Evolutionary conservation across 2,329 filamentous ascomycete genomes (phyloP).

Genomic region (Trichoderma afroharzianum): DNA sequence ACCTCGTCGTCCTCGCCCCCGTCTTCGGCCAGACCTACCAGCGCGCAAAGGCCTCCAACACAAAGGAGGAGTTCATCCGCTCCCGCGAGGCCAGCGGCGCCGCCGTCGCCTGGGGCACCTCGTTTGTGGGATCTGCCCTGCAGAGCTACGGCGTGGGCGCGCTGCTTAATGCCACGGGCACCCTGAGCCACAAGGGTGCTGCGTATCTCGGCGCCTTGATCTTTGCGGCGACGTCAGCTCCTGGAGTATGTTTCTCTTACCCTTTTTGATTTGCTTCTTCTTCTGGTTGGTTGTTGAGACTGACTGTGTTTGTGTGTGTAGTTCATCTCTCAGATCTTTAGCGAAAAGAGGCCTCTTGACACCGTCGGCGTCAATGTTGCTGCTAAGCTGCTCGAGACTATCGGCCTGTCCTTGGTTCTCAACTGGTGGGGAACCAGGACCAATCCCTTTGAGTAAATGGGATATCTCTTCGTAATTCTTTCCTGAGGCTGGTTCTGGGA

Average conservation of each 20-base stretch:
- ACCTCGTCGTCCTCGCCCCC: conserved; percentile 81
- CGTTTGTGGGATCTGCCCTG: conserved; percentile 80
- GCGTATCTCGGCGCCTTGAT: conserved; percentile 88
- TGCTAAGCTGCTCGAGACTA: conserved; percentile 85
- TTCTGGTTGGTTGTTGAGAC: neutral
- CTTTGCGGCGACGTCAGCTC: conserved; percentile 87
- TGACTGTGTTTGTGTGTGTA: conserved; percentile 33
- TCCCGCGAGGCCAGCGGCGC: conserved; percentile 89
- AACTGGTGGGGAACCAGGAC: conserved; percentile 98
- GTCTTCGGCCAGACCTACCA: conserved; percentile 94
- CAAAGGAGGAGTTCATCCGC: conserved; percentile 92
- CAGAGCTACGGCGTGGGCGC: conserved; percentile 89
- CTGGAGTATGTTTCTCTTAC: conserved; percentile 58
- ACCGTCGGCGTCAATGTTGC: conserved; percentile 81
- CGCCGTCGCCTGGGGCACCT: conserved; percentile 85
- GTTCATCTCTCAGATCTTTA: conserved; percentile 82
- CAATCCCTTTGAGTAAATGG: conserved; percentile 77
- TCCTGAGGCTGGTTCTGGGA: neutral
- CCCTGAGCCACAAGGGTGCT: conserved; percentile 93
- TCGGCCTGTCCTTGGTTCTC: conserved; percentile 86
- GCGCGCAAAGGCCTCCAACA: conserved; percentile 85
- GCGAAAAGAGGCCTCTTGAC: conserved; percentile 89
- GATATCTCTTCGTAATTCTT: neutral
- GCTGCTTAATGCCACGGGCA: conserved; percentile 90
- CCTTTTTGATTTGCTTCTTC: neutral